These are phyloP conservation scores for Pleurotus eryngii DNA, from an alignment of 768 basidiomycete species.

Conservation along the genomic window DNA sequence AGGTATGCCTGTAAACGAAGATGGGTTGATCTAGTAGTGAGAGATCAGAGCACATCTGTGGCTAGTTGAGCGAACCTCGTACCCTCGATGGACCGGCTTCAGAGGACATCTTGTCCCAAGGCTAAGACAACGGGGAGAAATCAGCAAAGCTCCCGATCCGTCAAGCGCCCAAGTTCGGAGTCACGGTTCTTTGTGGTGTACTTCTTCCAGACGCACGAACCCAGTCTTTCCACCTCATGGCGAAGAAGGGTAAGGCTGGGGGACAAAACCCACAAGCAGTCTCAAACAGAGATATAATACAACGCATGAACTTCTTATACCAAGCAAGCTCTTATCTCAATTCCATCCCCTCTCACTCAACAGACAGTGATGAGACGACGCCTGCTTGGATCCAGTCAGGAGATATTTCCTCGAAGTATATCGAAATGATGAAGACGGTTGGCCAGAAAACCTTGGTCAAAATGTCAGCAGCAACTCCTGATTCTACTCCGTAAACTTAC, in stretches of 20 bases:
- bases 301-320: constrained; percentile 82
- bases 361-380: too few relatives aligned
- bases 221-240: constrained; percentile 40
- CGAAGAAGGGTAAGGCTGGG: constrained; percentile 61
- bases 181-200: not conserved
- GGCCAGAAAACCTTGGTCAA: constrained; percentile 75
- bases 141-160: not conserved
- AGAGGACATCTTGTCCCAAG: constrained; percentile 34
- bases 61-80: not conserved
- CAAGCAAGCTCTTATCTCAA: constrained; percentile 71
- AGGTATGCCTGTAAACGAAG: too few relatives aligned
- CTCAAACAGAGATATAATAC: constrained; percentile 71
- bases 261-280: constrained; percentile 55
- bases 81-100: constrained; percentile 36
- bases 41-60: not conserved
- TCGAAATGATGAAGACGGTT: constrained; percentile 63
- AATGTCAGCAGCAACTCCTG: constrained; percentile 46
- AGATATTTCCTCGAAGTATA: constrained; percentile 65
- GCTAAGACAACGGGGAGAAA: too few relatives aligned
- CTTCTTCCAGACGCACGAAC: not conserved
- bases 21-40: too few relatives aligned
- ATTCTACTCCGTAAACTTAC: not conserved
- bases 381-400: constrained; percentile 22
- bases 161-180: not conserved
- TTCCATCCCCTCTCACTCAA: constrained; percentile 19